Evolutionary conservation across 805 yeast genomes (phyloP), one percentile per base, ranked within the genome.

Genomic region (Pichia cephalocereana): DNA sequence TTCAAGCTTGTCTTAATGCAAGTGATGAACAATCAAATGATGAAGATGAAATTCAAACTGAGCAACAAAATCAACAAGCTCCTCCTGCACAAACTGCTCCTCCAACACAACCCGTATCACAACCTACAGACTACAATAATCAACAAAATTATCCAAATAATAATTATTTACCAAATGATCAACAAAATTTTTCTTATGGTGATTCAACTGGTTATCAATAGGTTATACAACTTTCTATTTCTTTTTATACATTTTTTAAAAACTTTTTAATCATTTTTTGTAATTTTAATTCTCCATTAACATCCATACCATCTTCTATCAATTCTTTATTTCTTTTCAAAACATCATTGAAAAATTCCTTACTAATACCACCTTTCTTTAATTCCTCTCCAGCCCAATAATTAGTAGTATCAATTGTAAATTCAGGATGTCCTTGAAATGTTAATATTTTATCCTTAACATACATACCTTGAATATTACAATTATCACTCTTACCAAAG

Each of bases 1-100:
- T 91, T 61, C 97, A 93, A 71, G 95, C 96, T 14, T 93, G 99
- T 66, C 74, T 91, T 62, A 89, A 91, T 66, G 98, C 98, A 9
- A 96, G 96, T n/a, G 96, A 88, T 61, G 91, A 84, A 54, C 70
- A 77, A 19, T 54, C 56, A 36, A 85, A 79, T 44, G 88, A 82
- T 43, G 85, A 79, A 47, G 78, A 78, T 49, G 53, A 40, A 30
- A 12, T 12, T 11, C 32, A 30, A 30, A 12, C 2, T 30, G 32
- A 30, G 2, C 14, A 65, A 46, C 61, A 63, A 34, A n/a, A n/a
- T n/a, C 69, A 54, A 44, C 62, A 59, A 47, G 69, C 61, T 44
- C 63, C 55, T 37, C 39, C 66, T n/a, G n/a, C n/a, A n/a, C n/a
- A n/a, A n/a, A n/a, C 62, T 23, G 26, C 7, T 23, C 6, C 5